phyloP scores from a whole-genome alignment of 2,329 filamentous ascomycete species.

The Neopestalotiopsis sp. region DNA sequence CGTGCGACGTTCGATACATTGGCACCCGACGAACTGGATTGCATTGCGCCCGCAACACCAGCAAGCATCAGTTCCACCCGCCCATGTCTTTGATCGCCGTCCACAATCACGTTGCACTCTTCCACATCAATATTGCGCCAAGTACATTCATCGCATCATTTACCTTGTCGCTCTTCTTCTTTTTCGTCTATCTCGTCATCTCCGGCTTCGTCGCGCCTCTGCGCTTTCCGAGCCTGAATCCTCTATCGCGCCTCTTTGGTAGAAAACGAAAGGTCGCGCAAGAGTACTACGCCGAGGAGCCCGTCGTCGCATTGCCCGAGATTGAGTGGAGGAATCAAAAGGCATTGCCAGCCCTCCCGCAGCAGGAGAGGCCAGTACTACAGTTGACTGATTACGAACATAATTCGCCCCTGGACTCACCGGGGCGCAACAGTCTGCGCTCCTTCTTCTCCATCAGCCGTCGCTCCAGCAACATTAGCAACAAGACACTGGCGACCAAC shows the following conservation, averaged over 20 bases:
- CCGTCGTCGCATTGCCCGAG: slow-evolving; percentile 10
- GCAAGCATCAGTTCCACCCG: background rate
- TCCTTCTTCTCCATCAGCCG: slow-evolving; percentile 33
- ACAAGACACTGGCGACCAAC: background rate
- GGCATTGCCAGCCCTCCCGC: slow-evolving; percentile 20
- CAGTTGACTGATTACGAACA: slow-evolving; percentile 31
- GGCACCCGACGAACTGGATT: slow-evolving; percentile 50
- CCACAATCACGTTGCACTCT: slow-evolving; percentile 65
- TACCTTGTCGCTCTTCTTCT: slow-evolving; percentile 55
- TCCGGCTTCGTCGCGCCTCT: slow-evolving; percentile 36
- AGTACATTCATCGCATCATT: slow-evolving; percentile 62
- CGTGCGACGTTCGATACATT: slow-evolving; percentile 4
- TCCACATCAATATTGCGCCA: slow-evolving; percentile 64
- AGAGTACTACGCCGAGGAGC: slow-evolving; percentile 3
- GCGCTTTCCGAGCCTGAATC: slow-evolving; percentile 19
- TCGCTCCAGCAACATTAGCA: slow-evolving; percentile 26
- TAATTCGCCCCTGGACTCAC: slow-evolving; percentile 23
- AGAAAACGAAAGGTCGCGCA: slow-evolving; percentile 1
- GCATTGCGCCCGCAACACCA: slow-evolving; percentile 25
- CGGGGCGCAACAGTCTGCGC: slow-evolving; percentile 29
- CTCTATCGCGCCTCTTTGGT: slow-evolving; percentile 21
- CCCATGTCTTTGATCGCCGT: slow-evolving; percentile 59
- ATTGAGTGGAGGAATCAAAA: slow-evolving; percentile 16
- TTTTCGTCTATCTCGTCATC: slow-evolving; percentile 53
- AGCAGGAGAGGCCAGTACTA: slow-evolving; percentile 29